Evolutionary conservation across 1,284 basidiomycete species (phyloP).

Genomic region (Tremellales sp.): DNA sequence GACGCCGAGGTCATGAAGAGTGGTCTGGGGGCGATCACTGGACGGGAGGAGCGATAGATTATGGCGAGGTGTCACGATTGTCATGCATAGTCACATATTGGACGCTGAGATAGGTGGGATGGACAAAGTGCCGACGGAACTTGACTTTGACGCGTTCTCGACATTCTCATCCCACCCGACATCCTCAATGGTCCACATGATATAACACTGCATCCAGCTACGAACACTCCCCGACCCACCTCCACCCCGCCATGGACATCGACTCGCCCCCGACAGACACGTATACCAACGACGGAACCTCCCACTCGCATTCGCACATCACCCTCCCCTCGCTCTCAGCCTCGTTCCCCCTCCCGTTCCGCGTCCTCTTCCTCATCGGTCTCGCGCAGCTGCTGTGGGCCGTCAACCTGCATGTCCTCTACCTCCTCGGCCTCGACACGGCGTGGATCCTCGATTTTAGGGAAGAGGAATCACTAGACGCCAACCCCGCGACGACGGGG

Average conservation of each 20-base stretch:
- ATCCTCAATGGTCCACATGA: background rate
- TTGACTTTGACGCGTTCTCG: no score
- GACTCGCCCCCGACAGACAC: conserved; percentile 37
- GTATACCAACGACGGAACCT: conserved; percentile 12
- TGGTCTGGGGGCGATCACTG: conserved; percentile 22
- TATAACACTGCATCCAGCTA: no score
- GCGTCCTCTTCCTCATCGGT: conserved; percentile 67
- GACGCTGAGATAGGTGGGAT: no score
- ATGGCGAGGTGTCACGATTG: no score
- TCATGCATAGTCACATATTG: no score
- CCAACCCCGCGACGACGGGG: background rate
- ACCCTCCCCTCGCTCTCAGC: conserved; percentile 54
- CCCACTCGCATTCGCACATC: conserved; percentile 35
- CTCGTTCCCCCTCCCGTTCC: conserved; percentile 73
- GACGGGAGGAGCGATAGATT: no score
- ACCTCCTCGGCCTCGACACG: conserved; percentile 69
- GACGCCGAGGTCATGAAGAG: conserved; percentile 63
- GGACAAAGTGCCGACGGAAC: no score
- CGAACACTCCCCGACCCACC: background rate
- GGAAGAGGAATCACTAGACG: conserved; percentile 16
- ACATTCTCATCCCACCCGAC: background rate
- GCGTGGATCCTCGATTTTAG: conserved; percentile 56
- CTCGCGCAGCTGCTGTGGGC: conserved; percentile 76
- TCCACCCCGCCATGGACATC: conserved; percentile 41
- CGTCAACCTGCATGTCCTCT: conserved; percentile 77